These are phyloP conservation scores for Yamadazyma kitorensis DNA, from an alignment of 805 yeast genomes.

Conservation along the genomic window DNA sequence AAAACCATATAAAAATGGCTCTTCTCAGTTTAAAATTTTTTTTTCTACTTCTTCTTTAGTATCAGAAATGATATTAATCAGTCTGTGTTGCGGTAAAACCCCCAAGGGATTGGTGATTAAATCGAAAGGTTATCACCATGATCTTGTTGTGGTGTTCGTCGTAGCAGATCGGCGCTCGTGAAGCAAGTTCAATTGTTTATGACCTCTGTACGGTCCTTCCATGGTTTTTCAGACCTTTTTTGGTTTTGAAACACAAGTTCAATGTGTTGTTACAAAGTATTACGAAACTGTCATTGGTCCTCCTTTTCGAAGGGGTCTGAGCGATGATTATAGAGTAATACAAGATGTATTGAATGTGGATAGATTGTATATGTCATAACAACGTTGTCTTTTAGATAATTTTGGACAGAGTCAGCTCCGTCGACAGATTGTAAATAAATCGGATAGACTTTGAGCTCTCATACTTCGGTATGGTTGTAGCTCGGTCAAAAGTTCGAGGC, in stretches of 20 bases:
- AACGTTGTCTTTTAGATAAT: slow-evolving; percentile 8
- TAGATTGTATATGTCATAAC: neutral
- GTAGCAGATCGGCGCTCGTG: slow-evolving; percentile 73
- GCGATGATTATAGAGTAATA: slow-evolving; percentile 31
- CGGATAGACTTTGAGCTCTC: slow-evolving; percentile 63
- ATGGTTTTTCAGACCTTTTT: slow-evolving; percentile 10
- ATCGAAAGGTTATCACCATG: slow-evolving; percentile 27
- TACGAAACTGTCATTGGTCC: slow-evolving; percentile 33
- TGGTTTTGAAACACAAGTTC: too few species aligned
- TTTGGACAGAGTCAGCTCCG: slow-evolving; percentile 91
- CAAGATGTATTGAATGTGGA: slow-evolving; percentile 2
- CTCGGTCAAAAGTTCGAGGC: slow-evolving; percentile 74
- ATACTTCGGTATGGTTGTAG: slow-evolving; percentile 35
- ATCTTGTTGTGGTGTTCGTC: slow-evolving; percentile 32
- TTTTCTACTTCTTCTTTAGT: too few species aligned
- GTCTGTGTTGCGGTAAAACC: slow-evolving; percentile 54
- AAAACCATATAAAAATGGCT: too few species aligned
- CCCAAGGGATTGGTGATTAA: slow-evolving; percentile 33
- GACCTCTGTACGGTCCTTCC: too few species aligned
- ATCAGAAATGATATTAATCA: slow-evolving; percentile 28
- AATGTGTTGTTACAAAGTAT: slow-evolving; percentile 4
- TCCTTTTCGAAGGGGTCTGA: slow-evolving; percentile 44
- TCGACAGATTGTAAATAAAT: slow-evolving; percentile 91
- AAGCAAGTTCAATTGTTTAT: slow-evolving; percentile 46
- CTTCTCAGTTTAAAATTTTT: slow-evolving; percentile 16